A percentile compares a stretch with the other conserved stretches of the same genome.
phyloP scores from a whole-genome alignment of 2,329 filamentous ascomycete species.

The Esteya vermicola region DNA sequence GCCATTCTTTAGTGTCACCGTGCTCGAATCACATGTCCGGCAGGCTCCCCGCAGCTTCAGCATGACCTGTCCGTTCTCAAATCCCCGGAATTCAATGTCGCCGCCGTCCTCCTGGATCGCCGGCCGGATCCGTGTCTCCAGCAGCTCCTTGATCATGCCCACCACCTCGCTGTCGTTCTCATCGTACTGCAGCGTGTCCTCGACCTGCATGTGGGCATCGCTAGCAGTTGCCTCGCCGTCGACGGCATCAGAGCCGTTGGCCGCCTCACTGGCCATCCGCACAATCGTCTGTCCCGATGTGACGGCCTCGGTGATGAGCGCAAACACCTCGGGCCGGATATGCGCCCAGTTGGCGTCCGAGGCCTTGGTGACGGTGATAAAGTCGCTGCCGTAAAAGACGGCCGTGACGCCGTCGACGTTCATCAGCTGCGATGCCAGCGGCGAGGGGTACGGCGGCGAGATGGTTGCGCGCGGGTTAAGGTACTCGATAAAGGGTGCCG shows the following conservation, averaged over 20 bases:
- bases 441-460: constrained; percentile 77
- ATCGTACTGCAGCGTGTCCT: constrained; percentile 67
- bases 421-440: constrained; percentile 78
- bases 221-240: constrained; percentile 25
- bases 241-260: constrained; percentile 8
- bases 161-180: constrained; percentile 90
- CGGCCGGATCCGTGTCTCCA: constrained; percentile 88
- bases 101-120: constrained; percentile 96
- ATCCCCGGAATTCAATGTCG: constrained; percentile 90
- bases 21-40: constrained; percentile 91
- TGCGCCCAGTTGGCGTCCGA: constrained; percentile 84
- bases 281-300: constrained; percentile 74
- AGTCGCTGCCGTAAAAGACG: constrained; percentile 88
- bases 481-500: constrained; percentile 79
- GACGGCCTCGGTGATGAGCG: constrained; percentile 84
- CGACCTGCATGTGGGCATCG: constrained; percentile 28
- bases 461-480: constrained; percentile 78
- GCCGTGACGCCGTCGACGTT: constrained; percentile 89
- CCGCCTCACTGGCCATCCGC: constrained; percentile 20
- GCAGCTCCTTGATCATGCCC: constrained; percentile 94
- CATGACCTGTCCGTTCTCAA: constrained; percentile 70
- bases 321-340: constrained; percentile 89
- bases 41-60: constrained; percentile 86
- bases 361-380: constrained; percentile 92
- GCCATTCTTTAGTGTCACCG: constrained; percentile 90